A percentile compares a stretch with the other conserved stretches of the same genome.
These are phyloP conservation scores for Digitaria exilis DNA, from an alignment of 202 grass and related monocot species.

Conservation along the genomic window DNA sequence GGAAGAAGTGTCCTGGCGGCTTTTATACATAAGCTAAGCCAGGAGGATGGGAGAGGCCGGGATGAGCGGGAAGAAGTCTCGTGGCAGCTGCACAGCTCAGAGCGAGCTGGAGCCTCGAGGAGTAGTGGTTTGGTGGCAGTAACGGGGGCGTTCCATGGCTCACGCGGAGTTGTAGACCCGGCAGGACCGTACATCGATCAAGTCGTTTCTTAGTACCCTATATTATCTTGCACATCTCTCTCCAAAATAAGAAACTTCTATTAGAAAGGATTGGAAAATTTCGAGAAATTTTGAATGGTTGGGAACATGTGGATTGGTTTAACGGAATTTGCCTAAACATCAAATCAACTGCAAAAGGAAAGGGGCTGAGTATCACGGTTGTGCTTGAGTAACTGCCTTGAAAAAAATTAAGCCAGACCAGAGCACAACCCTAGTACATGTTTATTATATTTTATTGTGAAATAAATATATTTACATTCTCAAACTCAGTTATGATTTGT, in stretches of 20 bases:
- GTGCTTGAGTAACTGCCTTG: too few relatives aligned
- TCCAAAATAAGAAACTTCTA: background rate
- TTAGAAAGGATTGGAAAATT: background rate
- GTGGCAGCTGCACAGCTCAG: conserved; percentile 44
- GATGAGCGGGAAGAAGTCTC: conserved; percentile 35
- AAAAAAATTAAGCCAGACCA: too few relatives aligned
- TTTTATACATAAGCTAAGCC: background rate
- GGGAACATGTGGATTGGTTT: background rate
- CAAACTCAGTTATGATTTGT: too few relatives aligned
- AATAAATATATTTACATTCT: too few relatives aligned
- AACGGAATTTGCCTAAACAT: background rate
- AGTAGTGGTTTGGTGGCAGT: background rate
- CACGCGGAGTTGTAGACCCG: conserved; percentile 51
- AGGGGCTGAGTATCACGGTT: too few relatives aligned
- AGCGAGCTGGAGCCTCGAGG: background rate
- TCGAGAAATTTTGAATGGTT: background rate
- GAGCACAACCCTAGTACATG: too few relatives aligned
- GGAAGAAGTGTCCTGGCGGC: background rate
- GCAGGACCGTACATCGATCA: background rate
- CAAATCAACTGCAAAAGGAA: too few relatives aligned
- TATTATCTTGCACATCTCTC: background rate
- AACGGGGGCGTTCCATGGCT: conserved; percentile 10
- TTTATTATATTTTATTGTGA: too few relatives aligned
- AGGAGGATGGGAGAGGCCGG: too few relatives aligned
- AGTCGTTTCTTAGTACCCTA: conserved; percentile 33